A percentile compares a stretch with the other conserved stretches of the same genome.
Evolutionary conservation across 768 basidiomycete genomes (phyloP).

Genomic region (Mycena haematopus): DNA sequence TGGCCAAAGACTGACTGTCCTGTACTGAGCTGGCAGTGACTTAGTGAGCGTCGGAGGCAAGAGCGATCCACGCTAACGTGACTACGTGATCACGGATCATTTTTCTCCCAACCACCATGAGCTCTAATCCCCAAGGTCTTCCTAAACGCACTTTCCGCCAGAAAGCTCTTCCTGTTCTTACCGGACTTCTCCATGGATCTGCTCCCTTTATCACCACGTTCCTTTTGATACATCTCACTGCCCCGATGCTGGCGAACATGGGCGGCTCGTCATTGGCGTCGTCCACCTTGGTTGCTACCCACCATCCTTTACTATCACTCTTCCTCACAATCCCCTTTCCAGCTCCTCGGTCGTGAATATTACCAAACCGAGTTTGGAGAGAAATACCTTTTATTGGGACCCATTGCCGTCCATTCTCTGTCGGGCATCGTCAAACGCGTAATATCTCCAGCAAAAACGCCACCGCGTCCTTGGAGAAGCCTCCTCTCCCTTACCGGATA

Average conservation of each 20-base stretch:
- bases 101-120: slow-evolving; percentile 17
- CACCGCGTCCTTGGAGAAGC: slow-evolving; percentile 42
- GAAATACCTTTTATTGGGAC: slow-evolving; percentile 68
- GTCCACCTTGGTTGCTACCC: slow-evolving; percentile 59
- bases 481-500: slow-evolving; percentile 72
- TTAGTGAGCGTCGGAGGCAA: no score
- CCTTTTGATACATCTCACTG: slow-evolving; percentile 78
- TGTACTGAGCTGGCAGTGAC: no score
- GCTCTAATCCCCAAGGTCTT: slow-evolving; percentile 6
- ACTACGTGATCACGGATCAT: no score
- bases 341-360: slow-evolving; percentile 87
- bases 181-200: slow-evolving; percentile 67
- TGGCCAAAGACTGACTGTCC: no score
- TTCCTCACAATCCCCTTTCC: neutral
- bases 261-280: slow-evolving; percentile 75
- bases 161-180: slow-evolving; percentile 45
- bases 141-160: no score
- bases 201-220: slow-evolving; percentile 82
- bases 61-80: no score
- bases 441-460: slow-evolving; percentile 43
- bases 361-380: slow-evolving; percentile 80
- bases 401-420: slow-evolving; percentile 68
- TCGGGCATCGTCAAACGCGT: slow-evolving; percentile 68
- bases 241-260: slow-evolving; percentile 72
- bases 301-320: neutral